These are phyloP conservation scores for Seiridium cupressi DNA, from an alignment of 2,329 filamentous ascomycete species.

Conservation along the genomic window DNA sequence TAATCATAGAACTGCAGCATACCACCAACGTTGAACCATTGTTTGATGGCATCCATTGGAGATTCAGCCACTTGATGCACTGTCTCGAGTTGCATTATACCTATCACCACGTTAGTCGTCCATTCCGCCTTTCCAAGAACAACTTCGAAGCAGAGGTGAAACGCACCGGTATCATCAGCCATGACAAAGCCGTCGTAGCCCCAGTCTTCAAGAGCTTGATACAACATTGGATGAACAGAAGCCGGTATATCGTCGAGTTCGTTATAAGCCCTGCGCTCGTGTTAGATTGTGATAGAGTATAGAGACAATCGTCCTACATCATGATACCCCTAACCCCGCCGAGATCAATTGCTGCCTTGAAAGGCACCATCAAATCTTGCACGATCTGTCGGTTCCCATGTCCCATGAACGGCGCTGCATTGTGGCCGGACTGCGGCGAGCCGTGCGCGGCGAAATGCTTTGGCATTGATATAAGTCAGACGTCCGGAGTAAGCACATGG, in stretches of 20 bases:
- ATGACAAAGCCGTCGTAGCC: constrained; percentile 39
- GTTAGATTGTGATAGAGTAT: too few species aligned
- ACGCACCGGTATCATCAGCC: constrained; percentile 38
- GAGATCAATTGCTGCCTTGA: constrained; percentile 39
- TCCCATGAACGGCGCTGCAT: constrained; percentile 41
- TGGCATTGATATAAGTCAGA: neutral
- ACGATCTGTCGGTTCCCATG: constrained; percentile 40
- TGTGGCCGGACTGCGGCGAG: constrained; percentile 38
- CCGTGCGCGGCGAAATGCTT: constrained; percentile 44
- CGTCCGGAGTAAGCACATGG: neutral
- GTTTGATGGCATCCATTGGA: constrained; percentile 35
- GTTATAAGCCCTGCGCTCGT: constrained; percentile 30
- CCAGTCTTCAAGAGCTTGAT: constrained; percentile 35
- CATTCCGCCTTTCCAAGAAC: too few species aligned
- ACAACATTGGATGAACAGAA: constrained; percentile 36
- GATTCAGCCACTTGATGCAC: constrained; percentile 35
- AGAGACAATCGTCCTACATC: constrained; percentile 30
- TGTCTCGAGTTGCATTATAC: constrained; percentile 29
- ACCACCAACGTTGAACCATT: constrained; percentile 43
- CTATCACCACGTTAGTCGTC: constrained; percentile 7
- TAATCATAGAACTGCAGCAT: constrained; percentile 47
- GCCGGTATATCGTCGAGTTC: constrained; percentile 39
- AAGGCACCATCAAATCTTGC: constrained; percentile 39
- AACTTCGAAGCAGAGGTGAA: neutral
- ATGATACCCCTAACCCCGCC: constrained; percentile 40